These are phyloP conservation scores for Scheffersomyces spartinae DNA, from an alignment of 805 yeast species.

Conservation along the genomic window DNA sequence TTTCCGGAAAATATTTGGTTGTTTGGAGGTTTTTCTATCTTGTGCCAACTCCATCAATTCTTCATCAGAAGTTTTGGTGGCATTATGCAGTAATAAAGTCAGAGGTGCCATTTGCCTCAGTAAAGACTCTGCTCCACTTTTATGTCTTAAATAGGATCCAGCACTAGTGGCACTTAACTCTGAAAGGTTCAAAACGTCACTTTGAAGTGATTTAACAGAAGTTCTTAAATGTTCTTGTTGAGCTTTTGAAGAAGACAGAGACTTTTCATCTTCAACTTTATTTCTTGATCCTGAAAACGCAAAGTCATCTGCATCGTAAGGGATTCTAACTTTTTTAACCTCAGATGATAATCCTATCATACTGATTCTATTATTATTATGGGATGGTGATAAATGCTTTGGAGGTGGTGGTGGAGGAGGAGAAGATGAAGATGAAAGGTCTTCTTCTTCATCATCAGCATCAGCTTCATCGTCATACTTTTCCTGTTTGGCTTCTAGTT, in stretches of 20 bases:
- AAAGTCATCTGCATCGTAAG: slow-evolving; percentile 29
- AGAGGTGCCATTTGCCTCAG: too few species aligned
- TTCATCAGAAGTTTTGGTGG: too few species aligned
- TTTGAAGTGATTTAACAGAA: slow-evolving; percentile 29
- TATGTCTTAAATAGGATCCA: slow-evolving; percentile 73
- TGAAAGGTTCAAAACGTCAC: slow-evolving; percentile 38
- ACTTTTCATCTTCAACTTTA: slow-evolving; percentile 14
- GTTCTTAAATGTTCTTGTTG: slow-evolving; percentile 27
- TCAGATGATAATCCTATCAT: slow-evolving; percentile 1
- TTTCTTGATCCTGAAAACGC: slow-evolving; percentile 14
- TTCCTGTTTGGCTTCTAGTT: slow-evolving; percentile 11
- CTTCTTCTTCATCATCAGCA: slow-evolving; percentile 7
- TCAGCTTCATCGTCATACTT: slow-evolving; percentile 9
- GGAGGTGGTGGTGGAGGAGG: slow-evolving; percentile 33
- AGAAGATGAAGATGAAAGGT: slow-evolving; percentile 6
- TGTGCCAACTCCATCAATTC: slow-evolving; percentile 28
- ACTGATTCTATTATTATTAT: slow-evolving; percentile 3
- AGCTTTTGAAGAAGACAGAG: slow-evolving; percentile 14
- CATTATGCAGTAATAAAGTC: too few species aligned
- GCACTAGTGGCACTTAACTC: slow-evolving; percentile 87
- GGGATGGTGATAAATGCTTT: slow-evolving; percentile 11
- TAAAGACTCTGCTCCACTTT: slow-evolving; percentile 33
- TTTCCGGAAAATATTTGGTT: slow-evolving; percentile 35
- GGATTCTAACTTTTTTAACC: slow-evolving; percentile 6
- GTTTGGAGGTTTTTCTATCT: slow-evolving; percentile 27